These are phyloP conservation scores for Aphanomyces euteiches DNA, from an alignment of 352 stramenopile genomes.

Conservation along the genomic window DNA sequence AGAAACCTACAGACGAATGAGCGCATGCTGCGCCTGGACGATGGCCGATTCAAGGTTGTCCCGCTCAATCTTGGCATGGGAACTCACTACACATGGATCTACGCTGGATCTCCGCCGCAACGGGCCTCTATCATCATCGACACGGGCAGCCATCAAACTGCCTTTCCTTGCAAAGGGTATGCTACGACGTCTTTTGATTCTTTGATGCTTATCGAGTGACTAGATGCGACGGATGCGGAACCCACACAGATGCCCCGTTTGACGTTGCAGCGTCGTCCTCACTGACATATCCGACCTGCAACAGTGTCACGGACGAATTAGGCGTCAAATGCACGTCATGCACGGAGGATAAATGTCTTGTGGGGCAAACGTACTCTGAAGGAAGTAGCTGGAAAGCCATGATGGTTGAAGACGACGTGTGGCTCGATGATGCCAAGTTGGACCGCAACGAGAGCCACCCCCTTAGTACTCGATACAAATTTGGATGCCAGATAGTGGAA, in stretches of 20 bases:
- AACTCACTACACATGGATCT: slow-evolving; percentile 83
- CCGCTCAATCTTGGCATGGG: slow-evolving; percentile 65
- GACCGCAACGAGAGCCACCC: slow-evolving; percentile 44
- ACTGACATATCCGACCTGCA: slow-evolving; percentile 68
- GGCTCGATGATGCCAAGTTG: slow-evolving; percentile 46
- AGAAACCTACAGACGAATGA: slow-evolving; percentile 15
- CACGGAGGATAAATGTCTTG: slow-evolving; percentile 34
- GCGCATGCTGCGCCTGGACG: slow-evolving; percentile 7
- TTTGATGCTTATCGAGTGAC: background rate
- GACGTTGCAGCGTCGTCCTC: slow-evolving; percentile 54
- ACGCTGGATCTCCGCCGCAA: slow-evolving; percentile 72
- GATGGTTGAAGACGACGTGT: slow-evolving; percentile 78
- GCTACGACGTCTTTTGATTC: slow-evolving; percentile 1
- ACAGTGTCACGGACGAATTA: slow-evolving; percentile 10
- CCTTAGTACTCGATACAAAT: slow-evolving; percentile 69
- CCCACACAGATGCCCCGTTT: slow-evolving; percentile 76
- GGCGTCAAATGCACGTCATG: slow-evolving; percentile 64
- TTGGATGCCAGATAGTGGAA: slow-evolving; percentile 72
- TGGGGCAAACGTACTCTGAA: slow-evolving; percentile 77
- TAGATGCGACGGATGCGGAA: slow-evolving; percentile 60
- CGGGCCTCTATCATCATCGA: slow-evolving; percentile 79
- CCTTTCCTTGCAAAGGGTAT: slow-evolving; percentile 74
- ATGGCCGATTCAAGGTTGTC: slow-evolving; percentile 46
- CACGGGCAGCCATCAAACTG: slow-evolving; percentile 73
- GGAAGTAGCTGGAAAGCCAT: slow-evolving; percentile 77